Percentiles rank a stretch among this genome's conserved stretches.
phyloP scores from a whole-genome alignment of 176 grass and related monocot genomes.

The Oryza glaberrima region DNA sequence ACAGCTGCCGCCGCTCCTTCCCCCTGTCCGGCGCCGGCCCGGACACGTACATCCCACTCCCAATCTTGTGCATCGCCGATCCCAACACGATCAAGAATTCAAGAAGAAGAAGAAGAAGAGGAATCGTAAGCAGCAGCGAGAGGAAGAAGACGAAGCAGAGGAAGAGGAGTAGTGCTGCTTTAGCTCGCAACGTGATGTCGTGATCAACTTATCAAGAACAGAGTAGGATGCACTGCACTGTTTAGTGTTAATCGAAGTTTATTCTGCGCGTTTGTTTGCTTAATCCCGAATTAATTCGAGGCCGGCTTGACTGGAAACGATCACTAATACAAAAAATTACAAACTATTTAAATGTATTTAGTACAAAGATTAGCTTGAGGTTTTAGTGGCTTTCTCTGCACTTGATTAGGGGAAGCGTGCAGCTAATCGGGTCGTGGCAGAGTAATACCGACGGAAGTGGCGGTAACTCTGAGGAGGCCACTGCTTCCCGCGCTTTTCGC shows the following conservation, averaged over 20 bases:
- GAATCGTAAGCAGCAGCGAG: background rate
- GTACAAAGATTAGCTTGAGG: background rate
- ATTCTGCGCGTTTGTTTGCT: slow-evolving; percentile 10
- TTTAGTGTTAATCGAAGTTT: background rate
- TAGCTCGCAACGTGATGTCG: slow-evolving; percentile 46
- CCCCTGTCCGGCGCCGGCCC: slow-evolving; percentile 74
- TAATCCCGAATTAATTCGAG: slow-evolving; percentile 53
- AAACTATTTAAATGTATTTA: background rate
- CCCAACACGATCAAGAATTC: background rate
- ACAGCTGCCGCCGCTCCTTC: slow-evolving; percentile 48
- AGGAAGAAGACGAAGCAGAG: background rate
- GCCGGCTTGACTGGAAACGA: slow-evolving; percentile 25
- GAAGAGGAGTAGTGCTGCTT: background rate
- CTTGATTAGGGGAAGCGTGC: background rate
- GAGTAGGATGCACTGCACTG: slow-evolving; percentile 14
- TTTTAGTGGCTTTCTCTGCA: too few relatives aligned
- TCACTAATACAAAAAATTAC: background rate
- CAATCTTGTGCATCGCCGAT: slow-evolving; percentile 68
- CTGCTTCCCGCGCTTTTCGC: slow-evolving; percentile 17
- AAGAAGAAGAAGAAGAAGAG: background rate
- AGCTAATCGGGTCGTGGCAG: background rate
- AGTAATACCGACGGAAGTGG: slow-evolving; percentile 28
- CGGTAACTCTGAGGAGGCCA: slow-evolving; percentile 32
- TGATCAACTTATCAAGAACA: slow-evolving; percentile 52
- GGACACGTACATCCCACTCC: slow-evolving; percentile 85